Percentiles rank a stretch among this genome's conserved stretches.
Evolutionary conservation across 352 stramenopile genomes (phyloP).

Genomic region (Blastocystis hominis): DNA sequence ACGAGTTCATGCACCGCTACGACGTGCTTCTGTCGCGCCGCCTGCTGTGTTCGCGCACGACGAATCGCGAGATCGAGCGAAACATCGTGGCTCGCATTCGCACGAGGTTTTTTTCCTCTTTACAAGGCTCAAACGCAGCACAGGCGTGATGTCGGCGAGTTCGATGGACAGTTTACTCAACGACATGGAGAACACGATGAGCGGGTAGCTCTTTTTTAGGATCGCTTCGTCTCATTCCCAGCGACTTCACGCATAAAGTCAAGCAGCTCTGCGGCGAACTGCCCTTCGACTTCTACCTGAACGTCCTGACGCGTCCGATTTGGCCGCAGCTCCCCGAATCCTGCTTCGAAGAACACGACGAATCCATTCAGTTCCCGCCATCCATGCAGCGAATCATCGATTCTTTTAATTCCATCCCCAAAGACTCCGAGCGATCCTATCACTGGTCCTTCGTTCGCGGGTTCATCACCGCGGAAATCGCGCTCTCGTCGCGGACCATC

Average conservation of each 20-base stretch:
- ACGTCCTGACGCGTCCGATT: neutral
- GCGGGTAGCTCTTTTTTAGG: neutral
- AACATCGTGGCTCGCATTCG: neutral
- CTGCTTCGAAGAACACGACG: neutral
- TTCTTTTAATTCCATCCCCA: neutral
- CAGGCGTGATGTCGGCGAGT: neutral
- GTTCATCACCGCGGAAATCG: neutral
- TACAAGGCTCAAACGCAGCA: neutral
- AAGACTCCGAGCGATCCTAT: neutral
- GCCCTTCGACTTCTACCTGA: neutral
- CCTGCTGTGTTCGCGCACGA: neutral
- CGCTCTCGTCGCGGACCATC: neutral
- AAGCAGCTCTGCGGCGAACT: neutral
- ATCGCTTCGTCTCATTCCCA: neutral
- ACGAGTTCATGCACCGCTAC: conserved; percentile 2
- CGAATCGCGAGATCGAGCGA: neutral
- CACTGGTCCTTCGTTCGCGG: conserved; percentile 14
- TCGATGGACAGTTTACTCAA: conserved; percentile 11
- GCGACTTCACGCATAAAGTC: neutral
- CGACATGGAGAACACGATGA: neutral
- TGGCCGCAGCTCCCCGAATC: neutral
- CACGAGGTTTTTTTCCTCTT: neutral
- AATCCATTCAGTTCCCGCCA: neutral
- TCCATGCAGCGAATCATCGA: neutral
- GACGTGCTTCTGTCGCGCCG: conserved; percentile 6